These are phyloP conservation scores for Obelidium mucronatum DNA, from an alignment of 192 early-diverging fungal genomes.

Conservation along the genomic window DNA sequence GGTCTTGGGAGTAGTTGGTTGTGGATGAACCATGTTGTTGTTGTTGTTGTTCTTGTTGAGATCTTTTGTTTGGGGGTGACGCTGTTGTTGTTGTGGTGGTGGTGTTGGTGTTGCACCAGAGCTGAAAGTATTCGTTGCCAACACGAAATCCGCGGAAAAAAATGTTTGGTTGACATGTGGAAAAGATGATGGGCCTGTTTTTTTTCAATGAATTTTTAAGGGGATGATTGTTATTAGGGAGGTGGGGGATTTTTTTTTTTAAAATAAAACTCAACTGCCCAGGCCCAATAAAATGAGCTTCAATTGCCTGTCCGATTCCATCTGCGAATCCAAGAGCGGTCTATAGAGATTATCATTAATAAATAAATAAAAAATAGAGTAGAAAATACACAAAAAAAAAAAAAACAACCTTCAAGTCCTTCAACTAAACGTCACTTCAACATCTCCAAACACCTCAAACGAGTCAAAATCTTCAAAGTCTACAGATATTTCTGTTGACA, in stretches of 20 bases:
- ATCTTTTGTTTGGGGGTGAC: not conserved
- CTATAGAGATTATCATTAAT: too few relatives aligned
- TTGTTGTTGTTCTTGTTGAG: constrained; percentile 3
- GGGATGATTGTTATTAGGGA: not conserved
- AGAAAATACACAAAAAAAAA: not conserved
- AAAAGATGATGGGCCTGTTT: constrained; percentile 47
- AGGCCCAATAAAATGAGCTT: constrained; percentile 45
- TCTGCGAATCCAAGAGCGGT: constrained; percentile 48
- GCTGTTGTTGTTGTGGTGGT: not conserved
- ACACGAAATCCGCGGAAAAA: constrained; percentile 46
- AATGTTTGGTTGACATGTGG: constrained; percentile 41
- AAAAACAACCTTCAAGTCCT: constrained; percentile 51
- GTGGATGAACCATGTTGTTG: not conserved
- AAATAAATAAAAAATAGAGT: too few relatives aligned
- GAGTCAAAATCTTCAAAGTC: constrained; percentile 53
- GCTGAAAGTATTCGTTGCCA: constrained; percentile 42
- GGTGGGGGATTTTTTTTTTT: not conserved
- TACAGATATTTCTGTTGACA: constrained; percentile 49
- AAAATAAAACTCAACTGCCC: constrained; percentile 42
- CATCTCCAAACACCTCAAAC: constrained; percentile 37
- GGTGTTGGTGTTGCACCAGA: not conserved
- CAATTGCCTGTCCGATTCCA: constrained; percentile 44
- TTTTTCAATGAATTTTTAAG: too few relatives aligned
- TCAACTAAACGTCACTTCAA: constrained; percentile 42
- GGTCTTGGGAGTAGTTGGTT: not conserved